These are phyloP conservation scores for Phycomyces blakesleeanus DNA, from an alignment of 192 early-diverging fungal species.

Conservation along the genomic window DNA sequence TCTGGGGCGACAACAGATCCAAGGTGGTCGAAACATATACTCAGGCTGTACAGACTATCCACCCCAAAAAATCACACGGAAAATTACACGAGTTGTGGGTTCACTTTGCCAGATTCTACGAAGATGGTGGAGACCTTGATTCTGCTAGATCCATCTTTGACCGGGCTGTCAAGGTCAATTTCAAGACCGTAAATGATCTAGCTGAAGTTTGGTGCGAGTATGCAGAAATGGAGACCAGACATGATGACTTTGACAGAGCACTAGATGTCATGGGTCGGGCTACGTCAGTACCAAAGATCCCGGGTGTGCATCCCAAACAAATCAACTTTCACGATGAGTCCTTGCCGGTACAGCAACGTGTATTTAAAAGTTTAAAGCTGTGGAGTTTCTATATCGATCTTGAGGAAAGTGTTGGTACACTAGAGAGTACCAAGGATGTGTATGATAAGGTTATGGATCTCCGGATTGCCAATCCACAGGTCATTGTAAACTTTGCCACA, in stretches of 20 bases:
- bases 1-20: slow-evolving; percentile 58
- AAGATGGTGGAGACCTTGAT: slow-evolving; percentile 54
- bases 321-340: slow-evolving; percentile 81
- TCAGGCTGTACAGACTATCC: slow-evolving; percentile 66
- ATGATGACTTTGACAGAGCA: slow-evolving; percentile 65
- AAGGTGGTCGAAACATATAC: slow-evolving; percentile 72
- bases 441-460: slow-evolving; percentile 94
- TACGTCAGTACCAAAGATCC: slow-evolving; percentile 60
- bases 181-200: slow-evolving; percentile 76
- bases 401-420: slow-evolving; percentile 83
- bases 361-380: slow-evolving; percentile 83
- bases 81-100: slow-evolving; percentile 79
- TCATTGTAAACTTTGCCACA: slow-evolving; percentile 91
- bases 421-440: slow-evolving; percentile 72
- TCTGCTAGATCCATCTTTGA: slow-evolving; percentile 79
- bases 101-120: slow-evolving; percentile 80
- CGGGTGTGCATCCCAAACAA: slow-evolving; percentile 36
- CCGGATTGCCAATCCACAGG: slow-evolving; percentile 91
- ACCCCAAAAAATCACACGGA: slow-evolving; percentile 75
- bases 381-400: slow-evolving; percentile 96
- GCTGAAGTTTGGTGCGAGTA: slow-evolving; percentile 89
- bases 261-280: slow-evolving; percentile 82
- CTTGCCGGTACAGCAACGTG: slow-evolving; percentile 67
- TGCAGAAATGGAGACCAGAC: slow-evolving; percentile 79
- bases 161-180: slow-evolving; percentile 77